Evolutionary conservation across 129 eudicot genomes (phyloP), one percentile per base, ranked within the genome.

Genomic region (Erigeron canadensis): DNA sequence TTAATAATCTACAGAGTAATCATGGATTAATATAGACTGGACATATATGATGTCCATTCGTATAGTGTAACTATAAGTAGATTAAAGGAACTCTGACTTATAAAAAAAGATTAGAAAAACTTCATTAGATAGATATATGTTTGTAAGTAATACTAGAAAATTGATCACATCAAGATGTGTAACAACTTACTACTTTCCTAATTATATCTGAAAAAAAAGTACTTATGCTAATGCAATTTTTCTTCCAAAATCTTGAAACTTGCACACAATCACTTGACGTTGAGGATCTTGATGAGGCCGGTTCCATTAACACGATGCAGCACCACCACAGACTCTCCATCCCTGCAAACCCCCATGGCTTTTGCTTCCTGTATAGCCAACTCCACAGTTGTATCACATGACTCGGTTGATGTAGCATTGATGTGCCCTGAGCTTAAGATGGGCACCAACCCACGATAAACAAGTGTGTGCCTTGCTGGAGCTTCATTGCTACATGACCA

Each of bases 1-100:
- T 85, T 21, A 61, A 42, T 58, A 64, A 39, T 76, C 70, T 84
- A 17, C 82, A 72, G 42, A 88, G 90, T 23, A 82, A 89, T 63
- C 79, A 77, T 67, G 58, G 81, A n/a, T 76, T 86, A 71, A 72
- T 84, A 60, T 83, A 79, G 83, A 48, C 19, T 63, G 43, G 40
- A 73, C 58, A 22, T 63, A 56, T 61, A 46, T 37, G 48, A 58
- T 71, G 65, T 44, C 43, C 12, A n/a, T 23, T 43, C 15, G n/a
- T n/a, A 59, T 5, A 60, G 22, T 28, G 60, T 34, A 44, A 72
- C 7, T 59, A 13, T 70, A 70, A 28, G 34, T 28, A 28, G 34
- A 28, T 28, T 28, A 28, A 28, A 28, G 34, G 34, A 28, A 28
- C 0, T 28, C 34, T 28, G 34, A 2, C 34, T 28, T 28, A 1